Evolutionary conservation across 2,329 filamentous ascomycete species (phyloP).

Genomic region (Gliomastix tumulicola): DNA sequence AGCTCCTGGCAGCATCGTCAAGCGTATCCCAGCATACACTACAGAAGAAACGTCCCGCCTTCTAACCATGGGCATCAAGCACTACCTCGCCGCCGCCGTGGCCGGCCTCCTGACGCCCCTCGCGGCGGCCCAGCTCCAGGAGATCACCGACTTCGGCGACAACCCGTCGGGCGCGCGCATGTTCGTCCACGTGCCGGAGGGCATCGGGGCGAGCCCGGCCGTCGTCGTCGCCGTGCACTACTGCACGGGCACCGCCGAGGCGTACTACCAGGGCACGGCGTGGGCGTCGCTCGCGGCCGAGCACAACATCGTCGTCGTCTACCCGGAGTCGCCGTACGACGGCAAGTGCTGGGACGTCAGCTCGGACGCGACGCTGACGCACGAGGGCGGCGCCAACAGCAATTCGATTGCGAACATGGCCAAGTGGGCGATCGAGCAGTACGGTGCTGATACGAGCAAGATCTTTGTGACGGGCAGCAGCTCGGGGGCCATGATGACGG

Average conservation of each 20-base stretch:
- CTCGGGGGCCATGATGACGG: slow-evolving; percentile 43
- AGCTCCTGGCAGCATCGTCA: too few species aligned
- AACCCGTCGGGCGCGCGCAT: slow-evolving; percentile 10
- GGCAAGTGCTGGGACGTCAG: slow-evolving; percentile 53
- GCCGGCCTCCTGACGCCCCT: not conserved
- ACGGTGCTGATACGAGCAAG: slow-evolving; percentile 39
- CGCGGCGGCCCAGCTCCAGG: slow-evolving; percentile 4
- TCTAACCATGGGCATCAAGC: not conserved
- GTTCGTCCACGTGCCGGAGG: slow-evolving; percentile 18
- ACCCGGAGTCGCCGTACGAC: slow-evolving; percentile 42
- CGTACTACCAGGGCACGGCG: slow-evolving; percentile 38
- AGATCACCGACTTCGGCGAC: slow-evolving; percentile 5
- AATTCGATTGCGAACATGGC: slow-evolving; percentile 54
- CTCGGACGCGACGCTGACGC: slow-evolving; percentile 39
- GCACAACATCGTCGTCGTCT: slow-evolving; percentile 42
- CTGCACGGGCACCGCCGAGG: slow-evolving; percentile 41
- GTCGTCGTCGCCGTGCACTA: slow-evolving; percentile 47
- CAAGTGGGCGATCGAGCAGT: slow-evolving; percentile 41
- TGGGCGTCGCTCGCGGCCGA: slow-evolving; percentile 36
- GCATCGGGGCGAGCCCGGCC: slow-evolving; percentile 28
- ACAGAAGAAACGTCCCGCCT: too few species aligned
- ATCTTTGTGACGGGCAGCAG: slow-evolving; percentile 47
- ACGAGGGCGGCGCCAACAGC: slow-evolving; percentile 49
- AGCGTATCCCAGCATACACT: too few species aligned
- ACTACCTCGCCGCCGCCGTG: not conserved